These are phyloP conservation scores for Blastocystis sp. DNA, from an alignment of 352 stramenopile genomes.

Conservation along the genomic window DNA sequence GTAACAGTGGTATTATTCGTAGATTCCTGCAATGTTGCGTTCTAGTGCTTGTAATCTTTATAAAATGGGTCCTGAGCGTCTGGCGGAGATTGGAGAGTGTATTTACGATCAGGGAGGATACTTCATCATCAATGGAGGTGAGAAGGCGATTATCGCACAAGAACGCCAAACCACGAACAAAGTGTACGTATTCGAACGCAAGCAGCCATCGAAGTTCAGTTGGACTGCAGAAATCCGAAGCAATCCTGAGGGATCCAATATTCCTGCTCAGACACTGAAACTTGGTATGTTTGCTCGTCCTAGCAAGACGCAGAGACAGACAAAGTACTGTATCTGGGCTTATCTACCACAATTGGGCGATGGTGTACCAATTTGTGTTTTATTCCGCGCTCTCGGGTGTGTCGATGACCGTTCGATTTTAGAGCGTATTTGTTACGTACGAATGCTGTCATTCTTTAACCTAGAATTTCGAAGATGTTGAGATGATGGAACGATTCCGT, in stretches of 20 bases:
- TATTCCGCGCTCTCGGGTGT: slow-evolving; percentile 93
- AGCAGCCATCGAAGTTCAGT: slow-evolving; percentile 86
- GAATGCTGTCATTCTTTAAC: not conserved
- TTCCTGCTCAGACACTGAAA: slow-evolving; percentile 10
- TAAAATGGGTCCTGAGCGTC: slow-evolving; percentile 83
- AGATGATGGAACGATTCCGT: slow-evolving; percentile 97
- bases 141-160: slow-evolving; percentile 97
- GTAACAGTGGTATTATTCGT: slow-evolving; percentile 23
- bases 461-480: slow-evolving; percentile 90
- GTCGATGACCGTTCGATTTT: slow-evolving; percentile 93
- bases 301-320: slow-evolving; percentile 45
- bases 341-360: slow-evolving; percentile 19
- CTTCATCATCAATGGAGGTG: slow-evolving; percentile 95
- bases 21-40: slow-evolving; percentile 85
- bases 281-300: slow-evolving; percentile 49
- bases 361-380: slow-evolving; percentile 87
- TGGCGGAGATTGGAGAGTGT: slow-evolving; percentile 90
- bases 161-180: slow-evolving; percentile 99
- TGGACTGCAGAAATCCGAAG: slow-evolving; percentile 69
- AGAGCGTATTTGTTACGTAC: slow-evolving; percentile 89
- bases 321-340: slow-evolving; percentile 61
- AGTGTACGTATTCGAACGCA: slow-evolving; percentile 99
- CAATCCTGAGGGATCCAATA: slow-evolving; percentile 14
- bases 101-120: slow-evolving; percentile 99
- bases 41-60: slow-evolving; percentile 81